Base-by-base conservation (phyloP, 139 green algal genomes). In the Chlamydomonas sp. region DNA sequence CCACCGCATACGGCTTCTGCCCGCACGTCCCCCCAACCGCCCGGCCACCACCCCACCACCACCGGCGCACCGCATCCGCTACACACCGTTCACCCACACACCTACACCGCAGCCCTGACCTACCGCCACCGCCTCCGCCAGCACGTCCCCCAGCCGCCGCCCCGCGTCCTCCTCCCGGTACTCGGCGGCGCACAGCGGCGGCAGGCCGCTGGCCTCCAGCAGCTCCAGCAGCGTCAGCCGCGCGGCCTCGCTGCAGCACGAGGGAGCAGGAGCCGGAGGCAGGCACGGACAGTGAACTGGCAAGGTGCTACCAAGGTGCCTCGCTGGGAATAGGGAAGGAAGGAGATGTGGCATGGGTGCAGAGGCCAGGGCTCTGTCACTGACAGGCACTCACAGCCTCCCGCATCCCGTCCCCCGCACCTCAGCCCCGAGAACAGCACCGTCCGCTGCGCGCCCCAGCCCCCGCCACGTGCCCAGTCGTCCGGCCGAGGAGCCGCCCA, bases 61-160 rank as follows among this genome's bases (percentile, higher is more conserved):
- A 12, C 74, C 74, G 5, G 31, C 74, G 9, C n/a, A 7, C 76
- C 0, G 15, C 57, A 12, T 18, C n/a, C 15, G 18, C 57, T 69
- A 12, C 62, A 61, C 17, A 71, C 59, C 17, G 8, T 49, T 49
- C 31, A 49, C 31, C 31, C 31, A 49, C 31, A 49, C 31, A 49
- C 31, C 31, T 49, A 49, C 31, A 49, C 31, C 31, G 31, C 31
- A 49, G 31, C 31, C 31, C 31, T 49, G 31, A 49, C 66, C 66
- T 85, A 93, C 92, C 91, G 92, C 83, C n/a, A 96, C 91, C 67
- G 93, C 93, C 77, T 90, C 90, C 64, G 91, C 93, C 88, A 96
- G 86, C 86, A 95, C 87, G 57, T 93, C 88, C 6, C 93, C 92
- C 79, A 95, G 84, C 59, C 68, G 62, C 66, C 87, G 64, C 0